Base-by-base conservation (phyloP, 2,329 filamentous ascomycete genomes). In the Pleoardoris graminearum region DNA sequence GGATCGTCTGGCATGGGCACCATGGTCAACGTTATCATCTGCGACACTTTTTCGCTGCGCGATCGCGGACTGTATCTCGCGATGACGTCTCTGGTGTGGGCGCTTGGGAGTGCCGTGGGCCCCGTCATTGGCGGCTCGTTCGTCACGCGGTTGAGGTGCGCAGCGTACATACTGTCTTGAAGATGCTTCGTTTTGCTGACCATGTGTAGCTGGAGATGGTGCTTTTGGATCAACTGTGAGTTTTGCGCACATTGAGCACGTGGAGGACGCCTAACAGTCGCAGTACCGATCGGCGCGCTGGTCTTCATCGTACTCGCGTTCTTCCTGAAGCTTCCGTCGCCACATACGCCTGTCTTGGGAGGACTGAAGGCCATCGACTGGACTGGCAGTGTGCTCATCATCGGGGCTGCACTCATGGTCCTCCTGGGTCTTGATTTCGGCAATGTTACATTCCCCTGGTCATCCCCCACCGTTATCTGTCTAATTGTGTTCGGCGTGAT, bases 381-480 rank as follows among this genome's bases (percentile, higher is more conserved):
- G 77, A 67, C 75, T 23, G 79, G 79, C 5, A 77, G 72, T 25
- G 19, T 78, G 11, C 73, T 74, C 0, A 73, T 81, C 42, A 60
- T 79, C 1, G 76, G 69, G 3, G 64, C 77, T 12, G 76, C 75
- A 1, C 52, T 79, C 16, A 74, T 80, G 70, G 12, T 57, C 7
- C 41, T 60, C 4, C 83, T 95, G 38, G 91, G 90, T 0, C 83
- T 95, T 12, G 86, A 93, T 66, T 89, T 91, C 57, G 91, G 90
- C 50, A 90, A 89, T 42, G 81, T 89, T 45, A 79, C 79, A 19
- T 84, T 82, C 57, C 86, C 90, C 1, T 95, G 90, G 90, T 72
- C 75, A 47, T 90, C 87, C 0, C 78, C 87, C 1, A 85, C 82
- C 1, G 87, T 90, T 29, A 80, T 93, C 63, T 90, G 87, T 63